A percentile compares a stretch with the other conserved stretches of the same genome.
phyloP scores from a whole-genome alignment of 2,329 filamentous ascomycete genomes.

The Curvularia sp. region DNA sequence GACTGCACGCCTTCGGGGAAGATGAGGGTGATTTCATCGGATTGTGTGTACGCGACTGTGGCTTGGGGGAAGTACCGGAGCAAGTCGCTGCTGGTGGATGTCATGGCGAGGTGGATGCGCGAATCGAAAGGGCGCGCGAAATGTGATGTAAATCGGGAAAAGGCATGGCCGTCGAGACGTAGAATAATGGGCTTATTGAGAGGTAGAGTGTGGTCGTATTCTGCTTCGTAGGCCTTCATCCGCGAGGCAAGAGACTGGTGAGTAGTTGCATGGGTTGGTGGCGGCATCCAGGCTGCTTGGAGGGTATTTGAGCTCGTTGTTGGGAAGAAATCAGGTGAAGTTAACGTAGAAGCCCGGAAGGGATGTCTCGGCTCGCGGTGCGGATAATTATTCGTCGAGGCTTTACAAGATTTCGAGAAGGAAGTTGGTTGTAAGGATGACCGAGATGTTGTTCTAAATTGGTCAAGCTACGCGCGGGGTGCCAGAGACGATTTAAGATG shows the following conservation, averaged over 20 bases:
- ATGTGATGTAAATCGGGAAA: slow-evolving; percentile 40
- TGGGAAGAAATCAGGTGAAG: not conserved
- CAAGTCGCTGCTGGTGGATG: slow-evolving; percentile 33
- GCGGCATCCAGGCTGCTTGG: not conserved
- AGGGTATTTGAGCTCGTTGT: not conserved
- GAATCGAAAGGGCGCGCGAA: slow-evolving; percentile 42
- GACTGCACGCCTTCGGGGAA: slow-evolving; percentile 37
- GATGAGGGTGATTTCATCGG: slow-evolving; percentile 44
- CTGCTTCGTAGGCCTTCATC: slow-evolving; percentile 44
- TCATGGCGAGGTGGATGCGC: slow-evolving; percentile 43
- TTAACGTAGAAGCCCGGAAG: not conserved
- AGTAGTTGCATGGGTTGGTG: slow-evolving; percentile 1
- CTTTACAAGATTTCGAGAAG: not conserved
- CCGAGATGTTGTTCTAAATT: not conserved
- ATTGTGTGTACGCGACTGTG: slow-evolving; percentile 44
- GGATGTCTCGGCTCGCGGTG: rapidly evolving
- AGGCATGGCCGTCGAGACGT: slow-evolving; percentile 42
- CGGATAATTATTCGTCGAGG: not conserved
- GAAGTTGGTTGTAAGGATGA: not conserved
- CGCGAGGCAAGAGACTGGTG: slow-evolving; percentile 32
- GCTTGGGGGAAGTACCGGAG: slow-evolving; percentile 38
- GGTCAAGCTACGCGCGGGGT: not conserved
- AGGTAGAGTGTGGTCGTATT: slow-evolving; percentile 34
- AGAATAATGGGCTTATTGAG: slow-evolving; percentile 30
- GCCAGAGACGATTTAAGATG: not conserved